Percentiles rank a stretch among this genome's conserved stretches.
Conservation (phyloP, 345 rosid species). For the Heritiera littoralis region DNA sequence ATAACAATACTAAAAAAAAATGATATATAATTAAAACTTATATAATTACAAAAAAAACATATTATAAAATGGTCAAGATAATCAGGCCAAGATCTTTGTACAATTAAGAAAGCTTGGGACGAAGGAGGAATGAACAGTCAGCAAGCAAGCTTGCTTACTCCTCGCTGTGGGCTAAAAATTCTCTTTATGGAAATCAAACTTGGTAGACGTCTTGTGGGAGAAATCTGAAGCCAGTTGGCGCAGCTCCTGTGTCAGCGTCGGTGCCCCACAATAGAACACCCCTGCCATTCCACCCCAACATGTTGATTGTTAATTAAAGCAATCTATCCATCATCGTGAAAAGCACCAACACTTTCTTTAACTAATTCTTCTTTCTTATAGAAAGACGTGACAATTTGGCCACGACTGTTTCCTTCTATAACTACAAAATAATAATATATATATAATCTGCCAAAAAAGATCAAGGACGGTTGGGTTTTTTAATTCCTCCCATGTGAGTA, state of each 20-base stretch:
- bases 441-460: too few relatives aligned
- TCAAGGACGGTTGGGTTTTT: too few relatives aligned
- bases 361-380: not conserved
- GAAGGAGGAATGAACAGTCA: not conserved
- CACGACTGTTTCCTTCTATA: too few relatives aligned
- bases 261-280: conserved; percentile 77
- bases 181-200: conserved; percentile 74
- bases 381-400: too few relatives aligned
- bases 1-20: too few relatives aligned
- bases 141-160: not conserved
- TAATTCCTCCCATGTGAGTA: too few relatives aligned
- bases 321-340: not conserved
- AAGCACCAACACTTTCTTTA: not conserved
- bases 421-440: too few relatives aligned
- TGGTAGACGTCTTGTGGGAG: conserved; percentile 70
- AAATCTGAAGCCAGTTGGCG: conserved; percentile 69
- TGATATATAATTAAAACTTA: not conserved
- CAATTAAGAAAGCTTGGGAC: not conserved
- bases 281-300: conserved; percentile 38
- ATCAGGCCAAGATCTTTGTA: not conserved
- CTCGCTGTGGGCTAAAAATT: conserved; percentile 40
- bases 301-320: too few relatives aligned
- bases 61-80: not conserved
- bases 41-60: not conserved
- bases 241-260: conserved; percentile 62